Percentiles rank a stretch among this genome's conserved stretches.
Evolutionary conservation across 768 basidiomycete genomes (phyloP).

Genomic region (Calvatia gigantea): DNA sequence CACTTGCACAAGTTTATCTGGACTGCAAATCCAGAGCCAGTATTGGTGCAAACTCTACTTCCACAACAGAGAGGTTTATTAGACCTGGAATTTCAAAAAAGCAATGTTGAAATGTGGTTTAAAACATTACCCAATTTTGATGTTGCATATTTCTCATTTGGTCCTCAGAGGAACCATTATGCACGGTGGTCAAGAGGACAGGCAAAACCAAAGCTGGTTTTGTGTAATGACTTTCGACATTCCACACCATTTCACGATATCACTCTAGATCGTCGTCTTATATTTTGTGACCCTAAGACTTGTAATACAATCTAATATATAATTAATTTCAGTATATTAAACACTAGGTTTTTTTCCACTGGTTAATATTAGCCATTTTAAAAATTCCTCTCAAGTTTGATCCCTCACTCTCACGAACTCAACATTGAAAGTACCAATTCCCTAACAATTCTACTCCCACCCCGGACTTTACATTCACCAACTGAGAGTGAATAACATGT

Average conservation of each 20-base stretch:
- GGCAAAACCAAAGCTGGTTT: neutral
- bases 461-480: too few species aligned
- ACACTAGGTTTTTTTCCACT: too few species aligned
- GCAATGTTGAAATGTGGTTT: neutral
- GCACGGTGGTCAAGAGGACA: neutral
- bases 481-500: too few species aligned
- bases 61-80: neutral
- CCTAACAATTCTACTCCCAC: too few species aligned
- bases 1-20: neutral
- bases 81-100: neutral
- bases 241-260: neutral
- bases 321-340: too few species aligned
- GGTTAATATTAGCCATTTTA: too few species aligned
- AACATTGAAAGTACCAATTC: too few species aligned
- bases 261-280: constrained; percentile 8
- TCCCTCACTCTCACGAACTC: too few species aligned
- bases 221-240: neutral
- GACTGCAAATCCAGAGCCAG: neutral
- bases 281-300: too few species aligned
- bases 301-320: too few species aligned
- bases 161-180: neutral
- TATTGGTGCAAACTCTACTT: neutral
- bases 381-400: too few species aligned
- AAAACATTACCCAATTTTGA: neutral
- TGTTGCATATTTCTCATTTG: neutral